Percentiles rank a stretch among this genome's conserved stretches.
These are phyloP conservation scores for Gossypium raimondii DNA, from an alignment of 345 rosid genomes.

Conservation along the genomic window DNA sequence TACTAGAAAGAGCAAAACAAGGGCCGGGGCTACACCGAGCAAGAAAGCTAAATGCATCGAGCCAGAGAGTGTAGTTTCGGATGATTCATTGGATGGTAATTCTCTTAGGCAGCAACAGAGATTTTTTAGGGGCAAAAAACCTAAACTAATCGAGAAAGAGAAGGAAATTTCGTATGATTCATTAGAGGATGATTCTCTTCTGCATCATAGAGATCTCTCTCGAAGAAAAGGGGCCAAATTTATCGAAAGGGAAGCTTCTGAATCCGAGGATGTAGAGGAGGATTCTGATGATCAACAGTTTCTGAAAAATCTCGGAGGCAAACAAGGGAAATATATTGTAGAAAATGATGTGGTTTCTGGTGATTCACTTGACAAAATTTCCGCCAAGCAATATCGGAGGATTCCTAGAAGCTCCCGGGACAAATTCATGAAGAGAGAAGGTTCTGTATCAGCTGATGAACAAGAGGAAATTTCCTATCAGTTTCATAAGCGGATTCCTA, in stretches of 20 bases:
- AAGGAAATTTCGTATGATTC: slow-evolving; percentile 22
- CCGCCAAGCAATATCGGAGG: slow-evolving; percentile 26
- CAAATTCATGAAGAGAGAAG: slow-evolving; percentile 34
- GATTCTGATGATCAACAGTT: slow-evolving; percentile 23
- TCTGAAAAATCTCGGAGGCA: slow-evolving; percentile 29
- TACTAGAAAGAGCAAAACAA: slow-evolving; percentile 60
- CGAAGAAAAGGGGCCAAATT: slow-evolving; percentile 39
- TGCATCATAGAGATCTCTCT: slow-evolving; percentile 34
- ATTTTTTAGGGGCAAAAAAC: slow-evolving; percentile 35
- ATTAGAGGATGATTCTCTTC: slow-evolving; percentile 32
- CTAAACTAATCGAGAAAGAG: slow-evolving; percentile 39
- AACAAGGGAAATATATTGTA: slow-evolving; percentile 30
- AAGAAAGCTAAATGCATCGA: slow-evolving; percentile 46
- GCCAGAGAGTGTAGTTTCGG: slow-evolving; percentile 48
- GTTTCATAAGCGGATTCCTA: slow-evolving; percentile 21
- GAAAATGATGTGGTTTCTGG: slow-evolving; percentile 48
- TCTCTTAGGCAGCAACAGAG: slow-evolving; percentile 36
- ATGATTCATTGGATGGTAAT: slow-evolving; percentile 47
- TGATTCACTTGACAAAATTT: slow-evolving; percentile 42
- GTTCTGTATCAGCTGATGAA: slow-evolving; percentile 50
- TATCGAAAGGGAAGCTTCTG: slow-evolving; percentile 29
- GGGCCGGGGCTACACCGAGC: slow-evolving; percentile 32
- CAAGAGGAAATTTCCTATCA: slow-evolving; percentile 26
- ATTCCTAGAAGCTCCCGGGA: slow-evolving; percentile 26
- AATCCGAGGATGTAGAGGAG: slow-evolving; percentile 41